Conservation (phyloP, 2,329 filamentous ascomycete genomes). For the Paraphoma sp. region DNA sequence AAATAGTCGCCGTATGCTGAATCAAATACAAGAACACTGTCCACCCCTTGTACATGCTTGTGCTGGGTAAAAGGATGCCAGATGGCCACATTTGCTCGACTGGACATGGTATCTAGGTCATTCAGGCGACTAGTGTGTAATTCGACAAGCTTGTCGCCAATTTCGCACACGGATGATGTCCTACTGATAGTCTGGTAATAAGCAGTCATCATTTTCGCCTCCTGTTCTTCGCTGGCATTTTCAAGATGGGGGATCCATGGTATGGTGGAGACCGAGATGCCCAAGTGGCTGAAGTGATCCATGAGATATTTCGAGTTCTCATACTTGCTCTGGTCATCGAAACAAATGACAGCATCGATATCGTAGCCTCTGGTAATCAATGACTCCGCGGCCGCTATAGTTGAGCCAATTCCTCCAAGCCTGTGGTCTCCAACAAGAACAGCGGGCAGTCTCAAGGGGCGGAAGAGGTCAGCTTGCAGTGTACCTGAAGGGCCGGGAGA, state of each 20-base stretch:
- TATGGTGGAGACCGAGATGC: constrained; percentile 65
- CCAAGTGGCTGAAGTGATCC: constrained; percentile 67
- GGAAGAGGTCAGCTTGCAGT: constrained; percentile 79
- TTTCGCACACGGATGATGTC: constrained; percentile 48
- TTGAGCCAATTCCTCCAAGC: constrained; percentile 80
- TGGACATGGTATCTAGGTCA: constrained; percentile 66
- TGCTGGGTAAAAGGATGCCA: constrained; percentile 94
- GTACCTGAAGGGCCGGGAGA: constrained; percentile 79
- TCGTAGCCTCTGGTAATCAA: constrained; percentile 80
- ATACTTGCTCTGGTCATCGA: constrained; percentile 68
- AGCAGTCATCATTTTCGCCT: constrained; percentile 63
- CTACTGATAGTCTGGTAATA: constrained; percentile 65
- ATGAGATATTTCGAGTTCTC: constrained; percentile 72
- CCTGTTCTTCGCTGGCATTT: constrained; percentile 43
- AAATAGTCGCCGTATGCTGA: constrained; percentile 82
- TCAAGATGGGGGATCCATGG: constrained; percentile 63
- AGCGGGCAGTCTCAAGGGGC: constrained; percentile 74
- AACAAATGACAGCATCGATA: constrained; percentile 72
- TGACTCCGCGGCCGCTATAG: constrained; percentile 81
- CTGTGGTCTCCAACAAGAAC: constrained; percentile 77
- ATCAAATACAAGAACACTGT: constrained; percentile 75
- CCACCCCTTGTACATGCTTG: constrained; percentile 63
- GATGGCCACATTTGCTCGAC: constrained; percentile 63
- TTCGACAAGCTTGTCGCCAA: constrained; percentile 60
- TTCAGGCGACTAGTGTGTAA: constrained; percentile 64